Percentiles rank a stretch among this genome's conserved stretches.
Evolutionary conservation across 805 yeast genomes (phyloP).

Genomic region (Pichia pseudocactophila): DNA sequence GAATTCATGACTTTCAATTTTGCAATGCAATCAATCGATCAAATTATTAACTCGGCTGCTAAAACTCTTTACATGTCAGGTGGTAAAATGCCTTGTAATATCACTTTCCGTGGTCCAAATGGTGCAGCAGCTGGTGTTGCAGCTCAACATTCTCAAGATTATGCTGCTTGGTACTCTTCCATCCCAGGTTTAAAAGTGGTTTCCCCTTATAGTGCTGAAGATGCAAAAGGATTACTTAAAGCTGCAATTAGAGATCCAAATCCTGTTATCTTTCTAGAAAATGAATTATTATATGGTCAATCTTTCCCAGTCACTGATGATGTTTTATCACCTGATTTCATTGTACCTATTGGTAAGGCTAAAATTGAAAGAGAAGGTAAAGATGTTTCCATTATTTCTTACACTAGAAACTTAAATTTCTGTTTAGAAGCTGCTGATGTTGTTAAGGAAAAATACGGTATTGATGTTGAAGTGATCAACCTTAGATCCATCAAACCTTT

Average conservation of each 20-base stretch:
- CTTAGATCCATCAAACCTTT: conserved; percentile 95
- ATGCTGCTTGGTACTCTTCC: conserved; percentile 94
- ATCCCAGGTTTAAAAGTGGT: conserved; percentile 97
- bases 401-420: conserved; percentile 83
- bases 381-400: conserved; percentile 83
- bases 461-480: conserved; percentile 88
- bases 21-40: conserved; percentile 99
- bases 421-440: conserved; percentile 85
- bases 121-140: conserved; percentile 99
- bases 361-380: conserved; percentile 90
- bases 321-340: conserved; percentile 78
- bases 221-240: conserved; percentile 89
- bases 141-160: conserved; percentile 99
- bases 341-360: conserved; percentile 91
- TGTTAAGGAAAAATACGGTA: conserved; percentile 76
- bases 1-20: conserved; percentile 99
- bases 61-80: conserved; percentile 99
- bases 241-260: conserved; percentile 98
- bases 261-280: conserved; percentile 93
- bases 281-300: conserved; percentile 92
- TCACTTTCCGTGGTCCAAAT: conserved; percentile 98
- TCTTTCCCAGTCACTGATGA: conserved; percentile 84
- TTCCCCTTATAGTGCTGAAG: conserved; percentile 93
- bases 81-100: conserved; percentile 95
- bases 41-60: conserved; percentile 96